Conservation (phyloP, 495 filamentous ascomycete genomes). For the Talaromyces borbonicus region DNA sequence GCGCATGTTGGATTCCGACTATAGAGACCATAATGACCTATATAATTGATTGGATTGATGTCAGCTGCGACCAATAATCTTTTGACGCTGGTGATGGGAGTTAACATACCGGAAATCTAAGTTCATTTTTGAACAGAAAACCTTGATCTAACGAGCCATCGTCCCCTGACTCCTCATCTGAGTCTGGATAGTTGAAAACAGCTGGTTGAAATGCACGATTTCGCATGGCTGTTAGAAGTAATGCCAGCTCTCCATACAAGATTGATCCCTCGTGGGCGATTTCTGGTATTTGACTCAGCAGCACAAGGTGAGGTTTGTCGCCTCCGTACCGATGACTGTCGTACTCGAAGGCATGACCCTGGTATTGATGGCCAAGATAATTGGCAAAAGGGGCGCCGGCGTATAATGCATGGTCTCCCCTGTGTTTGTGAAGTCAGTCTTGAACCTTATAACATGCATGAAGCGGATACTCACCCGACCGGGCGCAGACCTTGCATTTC, state of each 20-base stretch:
- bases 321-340: background rate
- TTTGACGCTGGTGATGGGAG: background rate
- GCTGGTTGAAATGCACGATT: constrained; percentile 1
- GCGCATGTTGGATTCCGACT: constrained; percentile 9
- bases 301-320: background rate
- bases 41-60: background rate
- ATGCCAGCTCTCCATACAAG: background rate
- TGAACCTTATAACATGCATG: background rate
- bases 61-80: background rate
- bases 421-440: background rate
- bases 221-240: constrained; percentile 3
- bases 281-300: background rate
- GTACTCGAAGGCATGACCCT: background rate
- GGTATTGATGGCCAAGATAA: background rate
- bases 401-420: background rate
- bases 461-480: background rate
- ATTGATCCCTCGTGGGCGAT: background rate
- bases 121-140: background rate
- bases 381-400: background rate
- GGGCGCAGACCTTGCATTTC: background rate
- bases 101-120: background rate
- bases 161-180: background rate
- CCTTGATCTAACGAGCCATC: background rate
- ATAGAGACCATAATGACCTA: constrained; percentile 7
- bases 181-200: background rate